Conservation (phyloP, 148 eudicot genomes). For the Rhododendron griersonianum region DNA sequence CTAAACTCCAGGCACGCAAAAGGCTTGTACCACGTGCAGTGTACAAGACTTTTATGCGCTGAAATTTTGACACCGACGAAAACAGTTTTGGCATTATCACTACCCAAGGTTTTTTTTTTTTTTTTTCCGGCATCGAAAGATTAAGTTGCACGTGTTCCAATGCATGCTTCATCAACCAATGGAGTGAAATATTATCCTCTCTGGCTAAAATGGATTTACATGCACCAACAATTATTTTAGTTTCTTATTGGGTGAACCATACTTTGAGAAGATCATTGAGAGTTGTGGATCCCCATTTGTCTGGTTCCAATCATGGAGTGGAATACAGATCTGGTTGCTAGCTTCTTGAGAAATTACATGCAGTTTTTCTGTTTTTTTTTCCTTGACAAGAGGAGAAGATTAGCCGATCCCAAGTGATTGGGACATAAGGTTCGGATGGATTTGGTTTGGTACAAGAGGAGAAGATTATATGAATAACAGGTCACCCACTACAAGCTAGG, state of each 20-base stretch:
- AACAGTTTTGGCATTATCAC: too few relatives aligned
- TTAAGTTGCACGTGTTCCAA: not conserved
- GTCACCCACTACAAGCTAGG: too few relatives aligned
- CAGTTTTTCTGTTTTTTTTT: not conserved
- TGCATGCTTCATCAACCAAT: not conserved
- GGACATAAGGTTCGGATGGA: too few relatives aligned
- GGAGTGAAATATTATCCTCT: not conserved
- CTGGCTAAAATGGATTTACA: not conserved
- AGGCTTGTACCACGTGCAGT: too few relatives aligned
- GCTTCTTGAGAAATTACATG: not conserved
- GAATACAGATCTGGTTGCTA: not conserved
- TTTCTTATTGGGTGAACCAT: not conserved
- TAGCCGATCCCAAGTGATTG: too few relatives aligned
- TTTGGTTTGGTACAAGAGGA: too few relatives aligned
- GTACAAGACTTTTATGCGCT: too few relatives aligned
- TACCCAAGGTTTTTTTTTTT: too few relatives aligned
- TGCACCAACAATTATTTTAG: not conserved
- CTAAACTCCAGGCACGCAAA: too few relatives aligned
- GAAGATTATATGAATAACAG: too few relatives aligned
- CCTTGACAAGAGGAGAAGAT: too few relatives aligned
- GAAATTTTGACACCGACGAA: too few relatives aligned
- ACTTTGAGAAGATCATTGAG: not conserved
- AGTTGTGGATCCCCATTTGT: not conserved
- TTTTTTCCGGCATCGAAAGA: not conserved
- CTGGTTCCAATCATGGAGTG: not conserved